A percentile compares a stretch with the other conserved stretches of the same genome.
These are phyloP conservation scores for Verticillium dahliae DNA, from an alignment of 2,329 filamentous ascomycete species.

Conservation along the genomic window DNA sequence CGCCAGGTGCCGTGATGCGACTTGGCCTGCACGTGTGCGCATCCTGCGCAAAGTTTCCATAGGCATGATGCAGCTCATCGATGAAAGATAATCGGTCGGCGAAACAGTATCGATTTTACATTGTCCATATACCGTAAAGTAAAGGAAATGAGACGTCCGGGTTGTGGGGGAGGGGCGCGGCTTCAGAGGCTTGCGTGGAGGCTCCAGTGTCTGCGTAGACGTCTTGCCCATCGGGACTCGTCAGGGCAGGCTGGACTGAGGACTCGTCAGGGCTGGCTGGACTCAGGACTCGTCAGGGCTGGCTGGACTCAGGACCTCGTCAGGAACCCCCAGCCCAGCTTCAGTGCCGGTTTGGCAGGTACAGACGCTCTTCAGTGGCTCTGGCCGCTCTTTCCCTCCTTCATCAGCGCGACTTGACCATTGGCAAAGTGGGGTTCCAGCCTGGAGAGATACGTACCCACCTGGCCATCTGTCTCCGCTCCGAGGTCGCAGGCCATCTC, in stretches of 20 bases:
- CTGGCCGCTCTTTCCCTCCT: not conserved
- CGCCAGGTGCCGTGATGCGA: not conserved
- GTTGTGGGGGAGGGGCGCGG: not conserved
- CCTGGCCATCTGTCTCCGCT: conserved; percentile 8
- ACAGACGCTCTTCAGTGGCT: not conserved
- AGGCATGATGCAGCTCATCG: not conserved
- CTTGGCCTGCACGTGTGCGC: not conserved
- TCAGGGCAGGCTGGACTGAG: too few relatives aligned
- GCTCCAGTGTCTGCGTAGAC: not conserved
- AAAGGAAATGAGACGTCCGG: not conserved
- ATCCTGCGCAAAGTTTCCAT: not conserved
- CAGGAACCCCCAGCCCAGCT: too few relatives aligned
- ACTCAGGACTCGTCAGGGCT: not conserved
- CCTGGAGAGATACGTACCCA: conserved; percentile 7
- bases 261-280: not conserved
- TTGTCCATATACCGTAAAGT: not conserved
- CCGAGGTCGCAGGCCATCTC: not conserved
- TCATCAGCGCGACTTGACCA: not conserved
- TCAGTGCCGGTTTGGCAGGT: not conserved
- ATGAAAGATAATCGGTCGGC: not conserved
- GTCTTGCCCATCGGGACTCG: too few relatives aligned
- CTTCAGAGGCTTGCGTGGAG: not conserved
- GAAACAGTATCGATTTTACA: not conserved
- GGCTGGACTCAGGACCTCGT: too few relatives aligned
- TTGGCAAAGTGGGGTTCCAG: not conserved